phyloP scores from a whole-genome alignment of 1,284 basidiomycete genomes.

The Tylopilus sp. region DNA sequence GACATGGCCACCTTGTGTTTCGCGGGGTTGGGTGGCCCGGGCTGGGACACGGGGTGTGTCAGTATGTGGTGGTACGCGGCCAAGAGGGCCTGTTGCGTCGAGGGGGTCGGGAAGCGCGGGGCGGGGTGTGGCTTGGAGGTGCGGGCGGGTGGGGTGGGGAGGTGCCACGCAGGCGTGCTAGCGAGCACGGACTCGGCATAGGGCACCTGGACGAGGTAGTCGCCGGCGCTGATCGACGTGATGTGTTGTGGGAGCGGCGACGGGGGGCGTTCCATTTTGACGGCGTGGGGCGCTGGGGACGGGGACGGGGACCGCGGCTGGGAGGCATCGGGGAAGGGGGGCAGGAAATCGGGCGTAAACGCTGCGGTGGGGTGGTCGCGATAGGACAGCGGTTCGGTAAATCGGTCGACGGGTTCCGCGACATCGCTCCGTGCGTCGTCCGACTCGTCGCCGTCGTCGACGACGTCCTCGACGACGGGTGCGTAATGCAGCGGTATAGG shows the following conservation, averaged over 20 bases:
- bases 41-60: constrained; percentile 47
- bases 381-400: constrained; percentile 25
- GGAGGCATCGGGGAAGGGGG: constrained; percentile 49
- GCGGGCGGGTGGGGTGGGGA: constrained; percentile 47
- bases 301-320: constrained; percentile 36
- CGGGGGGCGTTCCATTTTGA: constrained; percentile 34
- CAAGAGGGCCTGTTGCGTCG: constrained; percentile 60
- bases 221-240: constrained; percentile 38
- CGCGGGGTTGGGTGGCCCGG: constrained; percentile 47
- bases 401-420: constrained; percentile 2
- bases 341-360: constrained; percentile 34
- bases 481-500: constrained; percentile 55
- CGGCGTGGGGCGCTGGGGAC: constrained; percentile 31
- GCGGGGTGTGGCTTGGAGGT: constrained; percentile 20
- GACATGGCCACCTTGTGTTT: constrained; percentile 71
- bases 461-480: constrained; percentile 28
- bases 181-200: constrained; percentile 68
- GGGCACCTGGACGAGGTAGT: constrained; percentile 67
- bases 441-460: constrained; percentile 41
- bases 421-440: constrained; percentile 32
- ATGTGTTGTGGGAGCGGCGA: constrained; percentile 36
- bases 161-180: constrained; percentile 60
- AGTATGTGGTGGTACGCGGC: constrained; percentile 67
- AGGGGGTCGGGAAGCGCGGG: constrained; percentile 40
- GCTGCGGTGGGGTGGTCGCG: constrained; percentile 25